These are phyloP conservation scores for Nicotiana knightiana DNA, from an alignment of 257 asterid genomes.

Conservation along the genomic window DNA sequence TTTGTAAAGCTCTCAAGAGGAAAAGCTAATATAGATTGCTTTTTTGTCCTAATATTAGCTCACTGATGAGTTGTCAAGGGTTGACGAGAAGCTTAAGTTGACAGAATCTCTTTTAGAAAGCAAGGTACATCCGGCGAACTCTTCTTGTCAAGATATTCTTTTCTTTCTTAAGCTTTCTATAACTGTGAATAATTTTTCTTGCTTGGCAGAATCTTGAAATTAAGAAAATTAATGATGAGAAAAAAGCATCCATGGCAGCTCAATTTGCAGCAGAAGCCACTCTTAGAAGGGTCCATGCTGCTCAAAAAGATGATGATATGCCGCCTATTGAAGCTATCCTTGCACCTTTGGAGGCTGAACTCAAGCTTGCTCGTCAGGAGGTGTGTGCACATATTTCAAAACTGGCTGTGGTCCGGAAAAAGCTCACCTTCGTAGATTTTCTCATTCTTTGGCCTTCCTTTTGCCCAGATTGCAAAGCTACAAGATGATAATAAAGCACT, in stretches of 20 bases:
- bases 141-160: background rate
- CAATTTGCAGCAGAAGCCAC: constrained; percentile 99
- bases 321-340: constrained; percentile 98
- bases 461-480: constrained; percentile 71
- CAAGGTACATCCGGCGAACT: constrained; percentile 52
- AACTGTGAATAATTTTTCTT: constrained; percentile 1
- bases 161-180: constrained; percentile 5
- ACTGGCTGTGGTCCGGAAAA: background rate
- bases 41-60: constrained; percentile 33
- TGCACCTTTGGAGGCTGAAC: constrained; percentile 96
- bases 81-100: constrained; percentile 82
- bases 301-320: constrained; percentile 96
- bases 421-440: background rate
- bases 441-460: constrained; percentile 6
- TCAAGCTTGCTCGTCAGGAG: constrained; percentile 93
- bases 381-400: constrained; percentile 30
- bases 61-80: constrained; percentile 77
- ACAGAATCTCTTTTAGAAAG: constrained; percentile 81
- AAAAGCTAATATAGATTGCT: background rate
- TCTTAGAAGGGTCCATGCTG: constrained; percentile 92
- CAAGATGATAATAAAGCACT: constrained; percentile 94
- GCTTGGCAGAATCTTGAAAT: constrained; percentile 83
- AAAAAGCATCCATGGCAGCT: constrained; percentile 97
- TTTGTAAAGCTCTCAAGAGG: background rate
- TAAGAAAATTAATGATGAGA: constrained; percentile 90